Evolutionary conservation across 805 yeast species (phyloP).

Genomic region (Hanseniaspora lindneri): DNA sequence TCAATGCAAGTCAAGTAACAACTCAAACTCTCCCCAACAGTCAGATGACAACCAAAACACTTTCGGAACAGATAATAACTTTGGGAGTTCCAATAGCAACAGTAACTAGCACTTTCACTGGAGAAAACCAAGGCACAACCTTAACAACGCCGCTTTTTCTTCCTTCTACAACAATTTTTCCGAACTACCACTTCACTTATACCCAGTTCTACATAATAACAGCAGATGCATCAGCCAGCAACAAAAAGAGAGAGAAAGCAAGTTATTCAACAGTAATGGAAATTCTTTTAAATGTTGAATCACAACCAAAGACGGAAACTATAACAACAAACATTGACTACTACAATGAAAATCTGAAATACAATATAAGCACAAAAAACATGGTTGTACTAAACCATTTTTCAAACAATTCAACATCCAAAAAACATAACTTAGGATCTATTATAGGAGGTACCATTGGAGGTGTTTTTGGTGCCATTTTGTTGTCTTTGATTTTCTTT

Average conservation of each 20-base stretch:
- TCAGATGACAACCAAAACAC: slow-evolving; percentile 8
- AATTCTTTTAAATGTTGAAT: not conserved
- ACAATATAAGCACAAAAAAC: not conserved
- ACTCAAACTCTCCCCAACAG: slow-evolving; percentile 16
- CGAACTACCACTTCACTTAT: slow-evolving; percentile 7
- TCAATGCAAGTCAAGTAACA: slow-evolving; percentile 4
- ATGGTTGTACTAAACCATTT: not conserved
- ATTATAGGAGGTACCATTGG: slow-evolving; percentile 13
- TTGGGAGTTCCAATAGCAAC: slow-evolving; percentile 13
- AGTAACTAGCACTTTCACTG: slow-evolving; percentile 1
- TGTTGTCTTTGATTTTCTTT: not conserved
- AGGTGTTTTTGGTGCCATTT: slow-evolving; percentile 10
- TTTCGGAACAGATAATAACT: slow-evolving; percentile 12
- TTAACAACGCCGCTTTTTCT: slow-evolving; percentile 7
- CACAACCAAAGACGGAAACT: slow-evolving; percentile 1
- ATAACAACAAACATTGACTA: slow-evolving; percentile 12
- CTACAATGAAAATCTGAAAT: not conserved
- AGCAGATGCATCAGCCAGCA: not conserved
- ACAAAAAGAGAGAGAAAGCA: not conserved
- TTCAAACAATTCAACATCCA: not conserved
- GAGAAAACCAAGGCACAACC: not conserved
- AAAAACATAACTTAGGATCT: not conserved
- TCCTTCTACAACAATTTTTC: slow-evolving; percentile 5
- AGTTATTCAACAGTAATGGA: slow-evolving; percentile 3
- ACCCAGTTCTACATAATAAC: slow-evolving; percentile 10